Base-by-base conservation (phyloP, 2,329 filamentous ascomycete genomes). In the Cyphellophora europaea region DNA sequence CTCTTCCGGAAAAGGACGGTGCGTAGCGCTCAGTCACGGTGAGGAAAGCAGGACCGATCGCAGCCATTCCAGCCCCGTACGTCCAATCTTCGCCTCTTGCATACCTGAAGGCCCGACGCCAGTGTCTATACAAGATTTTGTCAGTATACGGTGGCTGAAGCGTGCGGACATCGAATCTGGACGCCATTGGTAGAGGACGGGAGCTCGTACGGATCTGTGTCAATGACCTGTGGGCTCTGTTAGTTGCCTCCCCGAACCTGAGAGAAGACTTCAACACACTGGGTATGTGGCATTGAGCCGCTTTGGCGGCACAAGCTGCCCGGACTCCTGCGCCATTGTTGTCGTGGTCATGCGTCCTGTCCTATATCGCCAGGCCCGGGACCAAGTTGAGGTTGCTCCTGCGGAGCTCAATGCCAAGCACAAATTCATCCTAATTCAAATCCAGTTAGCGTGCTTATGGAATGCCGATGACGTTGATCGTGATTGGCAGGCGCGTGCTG, bases 121-220 rank as follows among this genome's bases (percentile, higher is more conserved):
- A 82, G 64, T 98, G 91, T 28, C 47, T 49, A 28, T 15, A 54
- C 86, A 52, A 37, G 16, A 47, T 49, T 49, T 50, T 53, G 51
- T 67, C 41, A 57, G 50, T 43, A 27, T 32, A 6, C 28, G 36
- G 32, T 12, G 23, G 11, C 15, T 6, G 8, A 27, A 14, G 31
- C 27, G 30, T n/a, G n/a, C n/a, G n/a, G n/a, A n/a, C n/a, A n/a
- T n/a, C n/a, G n/a, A n/a, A n/a, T n/a, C 25, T 18, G 19, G 6
- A 32, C 27, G 6, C 5, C 11, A 19, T n/a, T 12, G 3, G 34
- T 33, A 12, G 27, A 14, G 27, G 11, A 30, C 32, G 48, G 37
- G 49, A 39, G 37, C 44, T 63, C 80, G 58, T 88, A 95, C 88
- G 91, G 91, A 65, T 98, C 91, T 69, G 85, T 93, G 71, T 98